Evolutionary conservation across 202 grass and related monocot genomes (phyloP), one percentile per base, ranked within the genome.

Genomic region (Carex sylvatica): DNA sequence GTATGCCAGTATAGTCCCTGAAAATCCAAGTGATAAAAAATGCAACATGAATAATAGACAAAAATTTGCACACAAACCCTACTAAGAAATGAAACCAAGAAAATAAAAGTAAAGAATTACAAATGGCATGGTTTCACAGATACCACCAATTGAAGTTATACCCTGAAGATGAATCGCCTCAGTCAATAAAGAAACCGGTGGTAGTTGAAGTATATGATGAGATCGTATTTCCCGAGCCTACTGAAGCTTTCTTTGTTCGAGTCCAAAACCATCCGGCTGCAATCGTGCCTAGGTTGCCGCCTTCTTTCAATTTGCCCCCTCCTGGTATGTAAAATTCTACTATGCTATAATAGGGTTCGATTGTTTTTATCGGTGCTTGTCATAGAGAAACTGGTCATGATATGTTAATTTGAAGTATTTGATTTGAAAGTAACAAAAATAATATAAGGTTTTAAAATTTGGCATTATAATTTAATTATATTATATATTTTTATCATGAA

Each of bases 261-360:
- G 95, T 98, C 11, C 95, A 98, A 74, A 93, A 95, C 83, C 95
- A 98, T 68, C 95, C 95, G 8, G 95, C 92, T 87, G 95, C 95
- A 66, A 89, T 75, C 65, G 89, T 93, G 64, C 95, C 95, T 22
- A 98, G 95, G 83, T 81, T 98, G 44, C 92, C 95, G 80, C 79
- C 87, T 91, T 86, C 87, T 77, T 77, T 93, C 22, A 91, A 85
- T 56, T 87, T 98, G 67, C 83, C 91, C 86, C 76, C 86, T 31
- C 87, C 89, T 79, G 89, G 96, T 95, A 90, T 65, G 61, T 55
- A 51, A 42, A 26, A 59, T 81, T 33, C 2, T 71, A 30, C 52
- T 72, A 8, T 53, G 42, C 22, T 53, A 24, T 52, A 22, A 72
- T n/a, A 35, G 33, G 4, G 49, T 88, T 76, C 30, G 18, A 36